Base-by-base conservation (phyloP, 305 asterid genomes). In the Salvia sclarea region DNA sequence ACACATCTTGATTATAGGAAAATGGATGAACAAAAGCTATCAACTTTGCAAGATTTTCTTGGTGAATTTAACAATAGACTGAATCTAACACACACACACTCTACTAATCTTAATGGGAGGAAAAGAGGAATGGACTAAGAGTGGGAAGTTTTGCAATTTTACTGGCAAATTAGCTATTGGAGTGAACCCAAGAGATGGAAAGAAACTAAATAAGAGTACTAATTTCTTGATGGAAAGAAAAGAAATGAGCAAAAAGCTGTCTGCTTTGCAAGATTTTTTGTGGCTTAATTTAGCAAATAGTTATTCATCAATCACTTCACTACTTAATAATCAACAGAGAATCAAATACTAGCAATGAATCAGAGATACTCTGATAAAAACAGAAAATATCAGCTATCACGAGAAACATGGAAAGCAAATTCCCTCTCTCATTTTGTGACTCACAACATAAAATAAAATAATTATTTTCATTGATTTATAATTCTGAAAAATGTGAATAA, bases 101-200 rank as follows among this genome's bases (percentile, higher is more conserved):
- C 0, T 28, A 28, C 5, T 45, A 45, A 45, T 45, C 8, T n/a
- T 44, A 3, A 28, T 28, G 33, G 5, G 33, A 28, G 33, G 33
- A 28, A 28, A 28, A 25, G 3, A 25, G 3, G 9, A 47, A 47
- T 47, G 54, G 18, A 7, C 24, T 6, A 47, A 47, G 12, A 10
- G 5, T 38, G 44, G 2, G n/a, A 38, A 38, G n/a, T 38, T 38
- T 11, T 38, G 44, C 13, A 38, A 38, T 38, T 38, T 38, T 38
- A 3, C 11, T 38, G 14, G 14, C 11, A 38, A 11, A 38, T 10
- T 38, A 38, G 44, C 44, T 9, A 38, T 9, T 38, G n/a, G 44
- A 78, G 61, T 44, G 82, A 79, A 76, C 76, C 95, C 86, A 59
- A 43, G 43, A 38, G n/a, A 38, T 38, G 44, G 2, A 68, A 17